Evolutionary conservation across 495 filamentous ascomycete genomes (phyloP).

Genomic region (Apiosordaria backusii): DNA sequence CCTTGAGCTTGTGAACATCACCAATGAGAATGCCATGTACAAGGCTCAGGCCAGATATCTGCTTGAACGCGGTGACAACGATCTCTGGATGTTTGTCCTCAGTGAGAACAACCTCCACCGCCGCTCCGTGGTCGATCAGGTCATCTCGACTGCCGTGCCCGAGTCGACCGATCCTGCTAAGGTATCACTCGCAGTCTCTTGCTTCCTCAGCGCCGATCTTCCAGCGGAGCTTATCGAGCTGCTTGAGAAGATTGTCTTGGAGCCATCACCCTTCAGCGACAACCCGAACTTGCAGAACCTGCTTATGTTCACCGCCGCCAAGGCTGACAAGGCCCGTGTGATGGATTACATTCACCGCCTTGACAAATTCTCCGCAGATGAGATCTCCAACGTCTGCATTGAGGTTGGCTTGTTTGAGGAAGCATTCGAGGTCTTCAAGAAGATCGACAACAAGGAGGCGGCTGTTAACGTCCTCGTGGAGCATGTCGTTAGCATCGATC

Average conservation of each 20-base stretch:
- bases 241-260: slow-evolving; percentile 97
- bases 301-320: slow-evolving; percentile 93
- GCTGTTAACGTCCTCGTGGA: slow-evolving; percentile 93
- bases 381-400: slow-evolving; percentile 91
- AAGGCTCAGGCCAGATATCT: slow-evolving; percentile 94
- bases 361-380: slow-evolving; percentile 81
- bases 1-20: slow-evolving; percentile 93
- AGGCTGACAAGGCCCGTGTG: slow-evolving; percentile 89
- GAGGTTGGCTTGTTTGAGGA: slow-evolving; percentile 93
- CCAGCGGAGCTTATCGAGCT: slow-evolving; percentile 95
- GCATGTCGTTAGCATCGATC: slow-evolving; percentile 96
- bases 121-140: slow-evolving; percentile 90
- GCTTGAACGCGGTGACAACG: slow-evolving; percentile 79
- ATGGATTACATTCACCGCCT: slow-evolving; percentile 97
- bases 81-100: slow-evolving; percentile 93
- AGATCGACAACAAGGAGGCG: slow-evolving; percentile 81
- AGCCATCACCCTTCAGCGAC: slow-evolving; percentile 95
- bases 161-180: slow-evolving; percentile 92
- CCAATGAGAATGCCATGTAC: slow-evolving; percentile 99
- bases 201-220: slow-evolving; percentile 85
- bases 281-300: slow-evolving; percentile 95
- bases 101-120: slow-evolving; percentile 94
- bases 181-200: slow-evolving; percentile 90
- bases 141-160: slow-evolving; percentile 93
- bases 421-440: slow-evolving; percentile 98